Percentiles rank a stretch among this genome's conserved stretches.
phyloP scores from a whole-genome alignment of 192 early-diverging fungal genomes.

The Entomortierella parvispora region DNA sequence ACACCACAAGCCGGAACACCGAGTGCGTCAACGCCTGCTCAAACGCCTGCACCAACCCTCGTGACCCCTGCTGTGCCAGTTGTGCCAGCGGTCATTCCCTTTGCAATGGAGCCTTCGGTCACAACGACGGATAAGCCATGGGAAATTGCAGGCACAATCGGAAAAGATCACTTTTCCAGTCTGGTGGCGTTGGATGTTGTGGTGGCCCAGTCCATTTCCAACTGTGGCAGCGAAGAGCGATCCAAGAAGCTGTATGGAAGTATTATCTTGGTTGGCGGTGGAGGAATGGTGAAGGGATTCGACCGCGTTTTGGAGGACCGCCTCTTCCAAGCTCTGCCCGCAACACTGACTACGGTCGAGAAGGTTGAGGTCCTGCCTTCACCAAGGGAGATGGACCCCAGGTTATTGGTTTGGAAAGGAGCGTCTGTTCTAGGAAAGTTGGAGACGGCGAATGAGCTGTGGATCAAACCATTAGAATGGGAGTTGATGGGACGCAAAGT shows the following conservation, averaged over 20 bases:
- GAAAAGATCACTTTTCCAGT: conserved; percentile 46
- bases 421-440: conserved; percentile 81
- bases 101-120: conserved; percentile 49
- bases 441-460: conserved; percentile 83
- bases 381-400: conserved; percentile 85
- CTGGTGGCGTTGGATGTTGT: conserved; percentile 68
- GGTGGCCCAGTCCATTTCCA: conserved; percentile 74
- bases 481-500: conserved; percentile 70
- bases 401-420: conserved; percentile 90
- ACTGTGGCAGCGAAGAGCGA: conserved; percentile 74
- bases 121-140: conserved; percentile 35
- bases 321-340: conserved; percentile 47
- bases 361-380: conserved; percentile 76
- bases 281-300: conserved; percentile 77
- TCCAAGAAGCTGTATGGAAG: conserved; percentile 77
- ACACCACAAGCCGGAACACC: conserved; percentile 20
- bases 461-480: conserved; percentile 82
- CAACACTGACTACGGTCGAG: conserved; percentile 53
- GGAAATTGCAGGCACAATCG: conserved; percentile 47
- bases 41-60: not conserved
- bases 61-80: not conserved
- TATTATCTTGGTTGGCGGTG: conserved; percentile 89
- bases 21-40: conserved; percentile 12
- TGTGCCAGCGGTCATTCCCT: conserved; percentile 2
- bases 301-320: conserved; percentile 70